Percentiles rank a stretch among this genome's conserved stretches.
phyloP scores from a whole-genome alignment of 257 asterid genomes.

The Nyctanthes arbortristis region DNA sequence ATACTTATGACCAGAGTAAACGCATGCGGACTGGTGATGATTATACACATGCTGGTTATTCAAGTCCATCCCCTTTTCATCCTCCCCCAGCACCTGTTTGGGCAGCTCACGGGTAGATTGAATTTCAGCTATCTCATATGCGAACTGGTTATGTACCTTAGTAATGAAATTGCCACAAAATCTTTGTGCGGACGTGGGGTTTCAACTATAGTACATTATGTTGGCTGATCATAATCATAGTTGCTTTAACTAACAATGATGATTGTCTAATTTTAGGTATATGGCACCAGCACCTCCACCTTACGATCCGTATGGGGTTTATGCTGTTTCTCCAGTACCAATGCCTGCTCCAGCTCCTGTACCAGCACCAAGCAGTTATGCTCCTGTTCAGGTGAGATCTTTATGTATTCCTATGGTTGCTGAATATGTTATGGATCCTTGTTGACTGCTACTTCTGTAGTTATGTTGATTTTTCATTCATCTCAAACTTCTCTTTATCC shows the following conservation, averaged over 20 bases:
- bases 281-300: conserved; percentile 92
- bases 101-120: conserved; percentile 87
- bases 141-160: not conserved
- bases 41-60: conserved; percentile 76
- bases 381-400: conserved; percentile 76
- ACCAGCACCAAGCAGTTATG: conserved; percentile 90
- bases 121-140: not conserved
- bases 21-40: conserved; percentile 97
- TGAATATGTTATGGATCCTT: not conserved
- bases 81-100: conserved; percentile 94
- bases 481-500: not conserved
- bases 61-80: conserved; percentile 93
- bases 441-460: not conserved
- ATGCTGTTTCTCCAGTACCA: conserved; percentile 78
- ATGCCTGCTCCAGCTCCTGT: conserved; percentile 89
- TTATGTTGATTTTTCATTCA: not conserved
- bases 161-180: conserved; percentile 2
- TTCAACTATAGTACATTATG: conserved; percentile 2
- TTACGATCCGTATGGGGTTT: conserved; percentile 90
- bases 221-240: not conserved
- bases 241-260: conserved; percentile 16
- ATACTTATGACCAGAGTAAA: conserved; percentile 90
- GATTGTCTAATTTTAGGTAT: conserved; percentile 54
- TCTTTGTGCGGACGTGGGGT: conserved; percentile 2
- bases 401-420: conserved; percentile 1